These are phyloP conservation scores for Angomonas ambiguus DNA, from an alignment of 208 protist genomes.

Conservation along the genomic window DNA sequence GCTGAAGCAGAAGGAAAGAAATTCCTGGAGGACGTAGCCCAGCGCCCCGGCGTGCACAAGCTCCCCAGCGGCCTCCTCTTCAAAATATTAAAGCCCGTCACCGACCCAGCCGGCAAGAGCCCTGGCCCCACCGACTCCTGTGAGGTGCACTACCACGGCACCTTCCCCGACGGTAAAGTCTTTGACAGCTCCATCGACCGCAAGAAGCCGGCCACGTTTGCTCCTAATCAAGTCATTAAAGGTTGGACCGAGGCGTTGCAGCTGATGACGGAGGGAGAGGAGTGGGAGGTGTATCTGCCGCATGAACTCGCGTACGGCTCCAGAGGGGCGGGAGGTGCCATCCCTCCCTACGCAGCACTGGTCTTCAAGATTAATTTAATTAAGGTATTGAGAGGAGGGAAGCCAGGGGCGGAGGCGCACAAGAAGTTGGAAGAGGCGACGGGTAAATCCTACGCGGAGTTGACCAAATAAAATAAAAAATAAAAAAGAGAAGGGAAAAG, in stretches of 20 bases:
- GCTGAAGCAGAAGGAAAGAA: slow-evolving; percentile 20
- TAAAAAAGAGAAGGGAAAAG: too few relatives aligned
- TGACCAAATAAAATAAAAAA: slow-evolving; percentile 18
- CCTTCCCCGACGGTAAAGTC: slow-evolving; percentile 57
- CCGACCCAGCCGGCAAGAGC: slow-evolving; percentile 25
- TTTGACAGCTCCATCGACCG: slow-evolving; percentile 82
- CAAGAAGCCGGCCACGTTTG: slow-evolving; percentile 52
- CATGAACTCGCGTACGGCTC: slow-evolving; percentile 71
- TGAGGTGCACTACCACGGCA: slow-evolving; percentile 77
- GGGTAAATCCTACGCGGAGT: slow-evolving; percentile 36
- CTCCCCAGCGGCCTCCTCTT: slow-evolving; percentile 79
- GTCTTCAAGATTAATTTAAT: slow-evolving; percentile 79
- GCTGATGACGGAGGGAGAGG: slow-evolving; percentile 82
- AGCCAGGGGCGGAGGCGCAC: slow-evolving; percentile 36
- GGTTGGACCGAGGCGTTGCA: slow-evolving; percentile 84
- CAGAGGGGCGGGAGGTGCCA: slow-evolving; percentile 45
- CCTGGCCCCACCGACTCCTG: slow-evolving; percentile 52
- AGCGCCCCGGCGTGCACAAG: slow-evolving; percentile 34
- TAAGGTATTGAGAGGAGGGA: slow-evolving; percentile 59
- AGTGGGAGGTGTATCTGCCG: slow-evolving; percentile 81
- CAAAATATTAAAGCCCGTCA: slow-evolving; percentile 50
- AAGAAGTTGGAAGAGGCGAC: slow-evolving; percentile 48
- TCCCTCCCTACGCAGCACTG: slow-evolving; percentile 62
- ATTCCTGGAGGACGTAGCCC: slow-evolving; percentile 45
- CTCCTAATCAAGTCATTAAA: slow-evolving; percentile 69